Percentiles rank a stretch among this genome's conserved stretches.
Evolutionary conservation across 202 grass and related monocot species (phyloP).

Genomic region (Setaria italica): DNA sequence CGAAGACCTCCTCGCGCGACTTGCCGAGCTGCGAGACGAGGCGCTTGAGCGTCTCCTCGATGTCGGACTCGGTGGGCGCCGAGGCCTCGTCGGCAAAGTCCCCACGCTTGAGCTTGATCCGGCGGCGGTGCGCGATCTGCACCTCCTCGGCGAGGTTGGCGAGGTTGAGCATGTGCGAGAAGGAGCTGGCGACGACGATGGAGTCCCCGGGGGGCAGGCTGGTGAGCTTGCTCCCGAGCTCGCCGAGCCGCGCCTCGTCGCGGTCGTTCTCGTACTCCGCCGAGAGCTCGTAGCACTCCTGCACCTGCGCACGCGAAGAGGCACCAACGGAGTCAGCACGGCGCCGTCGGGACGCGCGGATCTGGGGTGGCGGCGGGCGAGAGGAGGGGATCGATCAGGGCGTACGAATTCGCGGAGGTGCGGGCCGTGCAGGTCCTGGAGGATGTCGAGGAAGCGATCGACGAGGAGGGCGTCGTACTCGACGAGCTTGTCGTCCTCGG

Average conservation of each 20-base stretch:
- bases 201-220: slow-evolving; percentile 69
- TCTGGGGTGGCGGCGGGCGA: background rate
- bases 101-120: slow-evolving; percentile 92
- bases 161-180: slow-evolving; percentile 99
- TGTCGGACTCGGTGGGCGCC: slow-evolving; percentile 92
- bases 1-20: slow-evolving; percentile 90
- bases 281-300: slow-evolving; percentile 98
- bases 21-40: slow-evolving; percentile 77
- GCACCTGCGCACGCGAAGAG: slow-evolving; percentile 59
- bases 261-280: slow-evolving; percentile 85
- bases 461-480: slow-evolving; percentile 96
- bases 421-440: slow-evolving; percentile 83
- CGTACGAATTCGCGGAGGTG: slow-evolving; percentile 86
- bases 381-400: background rate
- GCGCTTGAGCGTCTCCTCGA: slow-evolving; percentile 95
- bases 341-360: slow-evolving; percentile 4
- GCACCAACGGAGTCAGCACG: slow-evolving; percentile 3
- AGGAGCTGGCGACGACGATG: slow-evolving; percentile 89
- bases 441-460: slow-evolving; percentile 94
- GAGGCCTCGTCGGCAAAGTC: slow-evolving; percentile 87
- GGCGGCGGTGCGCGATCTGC: slow-evolving; percentile 84
- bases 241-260: slow-evolving; percentile 67
- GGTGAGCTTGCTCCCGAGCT: slow-evolving; percentile 86
- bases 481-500: slow-evolving; percentile 94
- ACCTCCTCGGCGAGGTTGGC: slow-evolving; percentile 98